Conservation (phyloP, 2,329 filamentous ascomycete genomes). For the Arthroderma sp. region DNA sequence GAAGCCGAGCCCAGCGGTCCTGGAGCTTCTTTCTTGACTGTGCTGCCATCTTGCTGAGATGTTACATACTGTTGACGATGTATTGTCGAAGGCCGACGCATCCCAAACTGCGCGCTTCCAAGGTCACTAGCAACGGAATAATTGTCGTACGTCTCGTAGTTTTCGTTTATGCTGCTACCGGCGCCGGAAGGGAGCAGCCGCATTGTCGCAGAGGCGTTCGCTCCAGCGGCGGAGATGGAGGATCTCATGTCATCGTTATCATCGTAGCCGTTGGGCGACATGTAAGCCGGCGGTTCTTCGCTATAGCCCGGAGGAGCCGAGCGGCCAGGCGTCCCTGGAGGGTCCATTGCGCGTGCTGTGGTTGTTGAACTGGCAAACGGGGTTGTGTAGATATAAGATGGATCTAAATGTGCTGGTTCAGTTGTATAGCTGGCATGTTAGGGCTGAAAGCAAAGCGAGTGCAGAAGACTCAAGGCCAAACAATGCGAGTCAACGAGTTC, state of each 20-base stretch:
- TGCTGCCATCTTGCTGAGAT: not conserved
- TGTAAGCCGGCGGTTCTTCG: conserved; percentile 35
- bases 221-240: conserved; percentile 16
- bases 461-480: too few species aligned
- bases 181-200: conserved; percentile 31
- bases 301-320: conserved; percentile 27
- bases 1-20: not conserved
- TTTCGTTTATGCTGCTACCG: conserved; percentile 1
- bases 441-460: too few species aligned
- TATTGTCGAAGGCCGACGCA: conserved; percentile 5
- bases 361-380: not conserved
- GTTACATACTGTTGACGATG: conserved; percentile 29
- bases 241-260: conserved; percentile 21
- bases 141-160: not conserved
- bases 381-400: not conserved
- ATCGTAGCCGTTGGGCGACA: conserved; percentile 19
- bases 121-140: conserved; percentile 10
- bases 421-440: too few species aligned
- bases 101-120: conserved; percentile 10
- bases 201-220: conserved; percentile 32
- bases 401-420: too few species aligned
- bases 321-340: conserved; percentile 15
- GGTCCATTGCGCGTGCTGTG: conserved; percentile 6
- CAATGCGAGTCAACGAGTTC: too few species aligned
- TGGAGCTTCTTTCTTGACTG: not conserved